Evolutionary conservation across 345 rosid species (phyloP).

Genomic region (Arabis hirsuta): DNA sequence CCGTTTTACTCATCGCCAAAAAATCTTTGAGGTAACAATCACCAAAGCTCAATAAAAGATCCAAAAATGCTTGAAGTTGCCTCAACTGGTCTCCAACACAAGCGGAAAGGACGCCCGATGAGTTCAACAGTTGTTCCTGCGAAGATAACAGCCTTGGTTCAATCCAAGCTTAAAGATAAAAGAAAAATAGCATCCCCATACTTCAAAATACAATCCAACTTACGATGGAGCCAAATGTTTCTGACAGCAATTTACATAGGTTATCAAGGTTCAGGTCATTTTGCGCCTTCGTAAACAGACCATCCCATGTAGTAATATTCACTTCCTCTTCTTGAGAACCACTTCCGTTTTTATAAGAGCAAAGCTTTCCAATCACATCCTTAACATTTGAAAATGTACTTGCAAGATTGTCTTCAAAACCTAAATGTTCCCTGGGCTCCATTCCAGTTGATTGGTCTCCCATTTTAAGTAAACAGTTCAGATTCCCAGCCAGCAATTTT

Average conservation of each 20-base stretch:
- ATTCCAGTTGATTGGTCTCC: slow-evolving; percentile 37
- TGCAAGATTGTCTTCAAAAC: slow-evolving; percentile 48
- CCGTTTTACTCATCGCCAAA: slow-evolving; percentile 68
- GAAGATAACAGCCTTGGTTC: slow-evolving; percentile 37
- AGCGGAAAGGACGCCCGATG: slow-evolving; percentile 46
- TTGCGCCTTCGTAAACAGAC: slow-evolving; percentile 54
- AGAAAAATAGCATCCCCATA: slow-evolving; percentile 13
- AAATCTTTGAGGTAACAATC: slow-evolving; percentile 68
- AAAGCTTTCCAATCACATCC: slow-evolving; percentile 54
- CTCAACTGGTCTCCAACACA: slow-evolving; percentile 54
- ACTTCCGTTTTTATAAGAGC: slow-evolving; percentile 42
- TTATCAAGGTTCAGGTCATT: slow-evolving; percentile 54
- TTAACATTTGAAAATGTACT: slow-evolving; percentile 46
- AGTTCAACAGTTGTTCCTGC: slow-evolving; percentile 64
- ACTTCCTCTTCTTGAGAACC: slow-evolving; percentile 48
- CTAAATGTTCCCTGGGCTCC: slow-evolving; percentile 45
- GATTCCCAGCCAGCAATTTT: slow-evolving; percentile 56
- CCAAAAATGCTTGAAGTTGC: slow-evolving; percentile 56
- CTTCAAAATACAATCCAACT: slow-evolving; percentile 39
- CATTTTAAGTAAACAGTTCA: slow-evolving; percentile 42
- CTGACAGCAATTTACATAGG: slow-evolving; percentile 53
- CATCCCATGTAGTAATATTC: slow-evolving; percentile 70
- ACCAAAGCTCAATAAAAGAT: slow-evolving; percentile 60
- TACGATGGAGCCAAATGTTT: slow-evolving; percentile 60
- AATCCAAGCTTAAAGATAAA: slow-evolving; percentile 29